phyloP scores from a whole-genome alignment of 192 early-diverging fungal species.

The Globomyces pollinis-pini region DNA sequence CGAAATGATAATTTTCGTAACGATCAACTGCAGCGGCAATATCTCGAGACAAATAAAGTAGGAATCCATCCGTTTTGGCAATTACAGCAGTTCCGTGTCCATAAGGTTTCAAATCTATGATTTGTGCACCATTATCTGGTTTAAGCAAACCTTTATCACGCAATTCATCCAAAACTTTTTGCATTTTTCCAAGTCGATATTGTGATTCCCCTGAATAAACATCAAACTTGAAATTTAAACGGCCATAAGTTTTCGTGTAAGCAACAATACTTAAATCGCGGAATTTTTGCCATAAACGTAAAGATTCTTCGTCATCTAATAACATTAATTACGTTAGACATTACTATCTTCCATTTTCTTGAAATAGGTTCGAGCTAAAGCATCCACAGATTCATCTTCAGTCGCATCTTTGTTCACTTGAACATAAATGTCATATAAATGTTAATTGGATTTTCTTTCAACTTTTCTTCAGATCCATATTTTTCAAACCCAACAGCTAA shows the following conservation, averaged over 20 bases:
- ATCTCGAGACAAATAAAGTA: constrained; percentile 92
- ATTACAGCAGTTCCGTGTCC: constrained; percentile 80
- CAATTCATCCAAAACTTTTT: constrained; percentile 63
- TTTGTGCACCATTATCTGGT: constrained; percentile 74
- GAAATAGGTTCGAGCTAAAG: constrained; percentile 84
- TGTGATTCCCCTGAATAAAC: constrained; percentile 94
- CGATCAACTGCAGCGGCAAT: constrained; percentile 93
- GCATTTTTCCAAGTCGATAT: constrained; percentile 63
- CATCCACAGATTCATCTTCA: constrained; percentile 60
- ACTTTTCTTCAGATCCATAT: constrained; percentile 71
- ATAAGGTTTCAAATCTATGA: constrained; percentile 74
- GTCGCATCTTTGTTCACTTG: constrained; percentile 70
- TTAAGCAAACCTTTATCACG: constrained; percentile 62
- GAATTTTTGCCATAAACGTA: constrained; percentile 82
- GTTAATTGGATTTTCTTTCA: constrained; percentile 78
- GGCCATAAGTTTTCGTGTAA: constrained; percentile 85
- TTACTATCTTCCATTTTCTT: constrained; percentile 83
- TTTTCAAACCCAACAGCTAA: constrained; percentile 82
- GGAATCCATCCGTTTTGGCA: constrained; percentile 83
- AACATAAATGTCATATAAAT: constrained; percentile 91
- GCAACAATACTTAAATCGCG: constrained; percentile 81
- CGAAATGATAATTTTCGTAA: constrained; percentile 78
- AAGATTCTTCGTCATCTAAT: constrained; percentile 61
- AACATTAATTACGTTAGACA: neutral
- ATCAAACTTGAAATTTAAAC: constrained; percentile 86